Evolutionary conservation across 2,329 filamentous ascomycete genomes (phyloP), one percentile per base, ranked within the genome.

Genomic region (Colletotrichum theobromicola): DNA sequence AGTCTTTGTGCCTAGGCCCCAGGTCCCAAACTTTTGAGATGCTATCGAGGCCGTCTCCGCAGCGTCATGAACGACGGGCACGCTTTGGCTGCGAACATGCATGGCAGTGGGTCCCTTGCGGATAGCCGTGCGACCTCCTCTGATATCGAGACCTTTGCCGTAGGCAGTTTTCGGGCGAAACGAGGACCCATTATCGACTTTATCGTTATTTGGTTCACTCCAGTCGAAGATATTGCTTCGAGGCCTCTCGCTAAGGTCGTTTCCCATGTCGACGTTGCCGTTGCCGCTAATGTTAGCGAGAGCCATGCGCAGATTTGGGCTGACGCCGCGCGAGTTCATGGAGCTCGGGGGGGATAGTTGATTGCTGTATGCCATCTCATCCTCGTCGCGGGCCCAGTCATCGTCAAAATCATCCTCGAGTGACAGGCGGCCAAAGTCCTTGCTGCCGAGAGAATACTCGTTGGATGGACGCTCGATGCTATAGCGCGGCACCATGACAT

Each of bases 21-120:
- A 96, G 1, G 94, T 96, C 57, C 94, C 93, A 80, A 95, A 96
- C 79, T 95, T 96, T 67, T 89, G 85, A 2, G 84, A 89, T n/a
- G 90, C 75, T 80, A 83, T 87, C 82, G 85, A 93, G 80, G 82
- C 83, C 80, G 83, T 88, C 81, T 89, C 93, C 75, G 83, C 87
- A 83, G 78, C 84, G 79, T 95, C 94, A 37, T 93, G 92, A 4
- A 91, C 89, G 16, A 94, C 89, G 5, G 94, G 94, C 2, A 96
- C 94, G 81, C 94, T 96, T 81, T 96, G 94, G 81, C 94, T 96
- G 76, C 94, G 91, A 60, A 95, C 90, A 81, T 96, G 94, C 69
- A 91, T 89, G 16, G 90, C 91, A 72, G 88, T 90, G n/a, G 93
- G 93, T 3, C 90, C 90, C 80, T 93, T 93, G 34, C 94, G 92